Evolutionary conservation across 495 filamentous ascomycete species (phyloP), one percentile per base, ranked within the genome.

Genomic region (Hypomontagnella monticulosa): DNA sequence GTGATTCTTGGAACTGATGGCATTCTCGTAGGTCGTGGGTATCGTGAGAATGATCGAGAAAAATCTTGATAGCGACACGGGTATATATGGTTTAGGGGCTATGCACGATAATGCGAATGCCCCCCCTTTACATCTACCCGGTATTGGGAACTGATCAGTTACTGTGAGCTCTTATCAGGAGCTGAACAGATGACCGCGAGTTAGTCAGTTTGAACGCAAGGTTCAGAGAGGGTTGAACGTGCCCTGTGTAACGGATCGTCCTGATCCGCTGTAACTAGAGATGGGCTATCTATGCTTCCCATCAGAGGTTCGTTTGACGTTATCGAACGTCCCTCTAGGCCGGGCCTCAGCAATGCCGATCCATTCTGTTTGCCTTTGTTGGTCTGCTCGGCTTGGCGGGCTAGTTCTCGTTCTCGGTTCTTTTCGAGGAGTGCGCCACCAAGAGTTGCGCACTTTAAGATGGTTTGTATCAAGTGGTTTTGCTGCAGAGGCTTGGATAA

Each of bases 391-490:
- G 73, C 71, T 23, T 75, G 71, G 34, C 75, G 71, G 1, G 77
- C 71, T 27, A 83, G 71, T 57, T 83, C 81, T 8, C 79, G 74
- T 60, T 82, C 79, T 12, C 80, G 75, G 70, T 80, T 83, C 77
- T 83, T 82, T 66, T 97, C 93, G 57, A 97, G 79, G 32, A 98
- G 84, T 41, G 91, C 91, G 10, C 93, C 93, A 62, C 95, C 94
- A 23, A 98, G 87, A 3, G 94, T 97, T 10, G 91, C 91, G 71
- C 91, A 94, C 76, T 98, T 97, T 66, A 99, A 82, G 56, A 99
- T 99, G 4, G 95, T 97, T 75, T 99, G 96, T 76, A 98, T 97
- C 79, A 99, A 89, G 73, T 96, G 92, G 75, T 97, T 97, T 74
- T 97, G 94, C 76, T 97, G 96, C 57, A 99, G 84, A 36, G 96